These are phyloP conservation scores for Santalum album DNA, from an alignment of 164 flowering plant genomes.

Conservation along the genomic window DNA sequence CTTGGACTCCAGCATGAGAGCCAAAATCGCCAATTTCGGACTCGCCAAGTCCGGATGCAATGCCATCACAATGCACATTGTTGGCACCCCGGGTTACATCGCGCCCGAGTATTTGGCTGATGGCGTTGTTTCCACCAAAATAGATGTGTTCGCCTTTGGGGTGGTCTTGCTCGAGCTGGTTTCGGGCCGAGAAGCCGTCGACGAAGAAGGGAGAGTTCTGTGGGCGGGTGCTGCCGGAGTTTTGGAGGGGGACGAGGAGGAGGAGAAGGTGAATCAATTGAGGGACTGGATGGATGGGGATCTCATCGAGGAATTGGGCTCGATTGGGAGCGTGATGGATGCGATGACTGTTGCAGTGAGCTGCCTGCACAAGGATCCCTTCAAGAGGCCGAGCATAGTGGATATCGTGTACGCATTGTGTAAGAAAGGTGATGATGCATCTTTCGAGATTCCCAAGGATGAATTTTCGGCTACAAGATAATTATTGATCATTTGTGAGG, in stretches of 20 bases:
- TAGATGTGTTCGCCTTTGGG: constrained; percentile 89
- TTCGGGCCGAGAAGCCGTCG: constrained; percentile 58
- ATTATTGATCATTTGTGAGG: background rate
- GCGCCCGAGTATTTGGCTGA: constrained; percentile 80
- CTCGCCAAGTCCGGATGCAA: constrained; percentile 86
- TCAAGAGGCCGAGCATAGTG: constrained; percentile 63
- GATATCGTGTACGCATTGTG: constrained; percentile 75
- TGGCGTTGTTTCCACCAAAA: constrained; percentile 71
- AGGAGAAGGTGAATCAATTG: constrained; percentile 29
- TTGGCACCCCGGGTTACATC: constrained; percentile 96
- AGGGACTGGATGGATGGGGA: constrained; percentile 51
- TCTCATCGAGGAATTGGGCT: constrained; percentile 31
- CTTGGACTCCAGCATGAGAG: constrained; percentile 68
- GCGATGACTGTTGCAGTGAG: constrained; percentile 55
- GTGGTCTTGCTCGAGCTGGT: constrained; percentile 84
- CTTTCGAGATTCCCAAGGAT: constrained; percentile 53
- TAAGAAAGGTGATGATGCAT: constrained; percentile 58
- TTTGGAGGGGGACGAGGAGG: constrained; percentile 35
- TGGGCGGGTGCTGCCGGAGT: constrained; percentile 38
- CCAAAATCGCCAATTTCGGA: constrained; percentile 89
- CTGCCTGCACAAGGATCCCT: constrained; percentile 57
- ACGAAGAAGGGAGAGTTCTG: constrained; percentile 45
- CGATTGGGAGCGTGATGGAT: constrained; percentile 49
- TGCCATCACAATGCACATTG: constrained; percentile 83
- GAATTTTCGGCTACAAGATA: constrained; percentile 35